Conservation (phyloP, 2,329 filamentous ascomycete species). For the Talaromyces atroroseus region DNA sequence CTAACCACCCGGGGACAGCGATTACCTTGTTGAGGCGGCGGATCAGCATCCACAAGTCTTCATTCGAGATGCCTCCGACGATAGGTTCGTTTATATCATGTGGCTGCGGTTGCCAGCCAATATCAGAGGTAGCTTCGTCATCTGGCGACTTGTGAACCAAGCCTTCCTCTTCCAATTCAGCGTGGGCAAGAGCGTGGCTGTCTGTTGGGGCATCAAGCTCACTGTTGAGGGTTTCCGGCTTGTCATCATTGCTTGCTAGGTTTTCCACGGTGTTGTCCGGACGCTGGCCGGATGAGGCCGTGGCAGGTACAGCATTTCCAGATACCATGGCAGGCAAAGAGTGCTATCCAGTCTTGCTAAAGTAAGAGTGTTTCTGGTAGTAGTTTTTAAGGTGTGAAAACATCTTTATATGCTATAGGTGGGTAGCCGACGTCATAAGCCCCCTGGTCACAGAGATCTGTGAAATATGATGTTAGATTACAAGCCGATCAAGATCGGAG, state of each 20-base stretch:
- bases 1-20: neutral
- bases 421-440: no score
- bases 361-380: no score
- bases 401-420: no score
- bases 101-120: slow-evolving; percentile 9
- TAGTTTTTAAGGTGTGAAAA: no score
- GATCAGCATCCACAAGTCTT: slow-evolving; percentile 67
- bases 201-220: slow-evolving; percentile 8
- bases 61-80: slow-evolving; percentile 63
- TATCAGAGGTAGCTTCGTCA: slow-evolving; percentile 2
- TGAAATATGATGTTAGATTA: no score
- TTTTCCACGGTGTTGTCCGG: slow-evolving; percentile 4
- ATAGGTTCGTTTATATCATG: slow-evolving; percentile 38
- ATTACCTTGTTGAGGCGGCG: slow-evolving; percentile 70
- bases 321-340: slow-evolving; percentile 1
- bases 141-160: slow-evolving; percentile 8
- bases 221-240: slow-evolving; percentile 2
- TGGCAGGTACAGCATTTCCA: neutral
- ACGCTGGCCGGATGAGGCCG: slow-evolving; percentile 1
- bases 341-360: no score
- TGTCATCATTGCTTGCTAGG: slow-evolving; percentile 1
- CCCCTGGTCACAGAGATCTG: no score
- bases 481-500: no score
- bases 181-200: slow-evolving; percentile 11
- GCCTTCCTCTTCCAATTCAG: slow-evolving; percentile 9